Evolutionary conservation across 2,329 filamentous ascomycete genomes (phyloP).

Genomic region (Chaetomium globosum): DNA sequence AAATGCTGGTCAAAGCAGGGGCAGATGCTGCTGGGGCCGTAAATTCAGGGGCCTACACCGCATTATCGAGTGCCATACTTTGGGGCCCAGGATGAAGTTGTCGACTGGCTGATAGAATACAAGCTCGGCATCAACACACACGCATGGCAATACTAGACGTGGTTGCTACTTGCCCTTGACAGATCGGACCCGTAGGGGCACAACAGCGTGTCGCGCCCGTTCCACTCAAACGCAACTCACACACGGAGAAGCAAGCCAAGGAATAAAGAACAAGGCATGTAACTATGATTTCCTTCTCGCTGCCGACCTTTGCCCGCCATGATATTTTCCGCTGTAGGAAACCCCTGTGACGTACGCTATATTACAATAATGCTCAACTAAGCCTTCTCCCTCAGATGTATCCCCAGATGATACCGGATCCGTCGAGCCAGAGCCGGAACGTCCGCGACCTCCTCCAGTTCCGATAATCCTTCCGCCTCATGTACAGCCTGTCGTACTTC

Average conservation of each 20-base stretch:
- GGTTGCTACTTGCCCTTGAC: no score
- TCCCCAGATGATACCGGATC: neutral
- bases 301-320: neutral
- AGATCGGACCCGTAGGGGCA: no score
- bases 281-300: neutral
- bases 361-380: neutral
- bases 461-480: constrained; percentile 65
- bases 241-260: neutral
- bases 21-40: no score
- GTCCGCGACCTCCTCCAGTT: constrained; percentile 66
- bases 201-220: no score
- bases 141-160: no score
- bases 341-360: neutral
- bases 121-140: no score
- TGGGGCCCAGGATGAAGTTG: no score
- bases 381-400: neutral
- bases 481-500: constrained; percentile 69
- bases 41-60: no score
- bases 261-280: neutral
- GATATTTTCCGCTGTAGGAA: neutral
- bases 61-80: no score
- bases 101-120: no score
- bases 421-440: constrained; percentile 36
- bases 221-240: neutral
- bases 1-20: no score